phyloP scores from a whole-genome alignment of 345 rosid genomes.

The Aethionema arabicum region DNA sequence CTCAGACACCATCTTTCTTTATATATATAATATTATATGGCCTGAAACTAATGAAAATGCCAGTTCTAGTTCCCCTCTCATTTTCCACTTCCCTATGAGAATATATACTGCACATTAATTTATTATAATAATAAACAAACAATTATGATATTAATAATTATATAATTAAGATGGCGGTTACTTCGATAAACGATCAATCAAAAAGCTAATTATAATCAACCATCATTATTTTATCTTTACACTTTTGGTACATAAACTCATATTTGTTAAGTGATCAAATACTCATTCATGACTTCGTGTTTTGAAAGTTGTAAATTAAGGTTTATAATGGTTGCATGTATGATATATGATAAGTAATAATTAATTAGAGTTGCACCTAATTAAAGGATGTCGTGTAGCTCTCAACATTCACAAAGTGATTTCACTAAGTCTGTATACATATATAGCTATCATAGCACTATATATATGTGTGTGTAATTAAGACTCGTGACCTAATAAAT shows the following conservation, averaged over 20 bases:
- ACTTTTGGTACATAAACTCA: background rate
- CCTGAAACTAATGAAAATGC: slow-evolving; percentile 29
- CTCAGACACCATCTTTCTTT: slow-evolving; percentile 21
- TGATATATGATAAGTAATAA: background rate
- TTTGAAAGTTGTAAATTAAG: background rate
- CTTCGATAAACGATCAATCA: slow-evolving; percentile 33
- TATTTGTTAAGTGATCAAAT: background rate
- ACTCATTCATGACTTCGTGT: background rate
- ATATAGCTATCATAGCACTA: too few relatives aligned
- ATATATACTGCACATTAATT: background rate
- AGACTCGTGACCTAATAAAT: slow-evolving; percentile 36
- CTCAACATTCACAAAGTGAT: slow-evolving; percentile 23
- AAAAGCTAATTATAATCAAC: slow-evolving; percentile 15
- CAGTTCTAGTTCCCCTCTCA: slow-evolving; percentile 36
- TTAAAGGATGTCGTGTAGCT: slow-evolving; percentile 30
- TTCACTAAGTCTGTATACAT: slow-evolving; percentile 5
- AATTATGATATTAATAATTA: slow-evolving; percentile 27
- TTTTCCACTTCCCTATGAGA: slow-evolving; percentile 35
- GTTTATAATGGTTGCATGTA: too few relatives aligned
- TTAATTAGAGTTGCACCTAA: slow-evolving; percentile 24
- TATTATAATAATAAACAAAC: background rate
- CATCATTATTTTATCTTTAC: background rate
- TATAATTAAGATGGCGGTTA: slow-evolving; percentile 27
- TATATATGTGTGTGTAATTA: too few relatives aligned
- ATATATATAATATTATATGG: slow-evolving; percentile 19